phyloP scores from a whole-genome alignment of 768 basidiomycete genomes.

The Dendrothele bispora region DNA sequence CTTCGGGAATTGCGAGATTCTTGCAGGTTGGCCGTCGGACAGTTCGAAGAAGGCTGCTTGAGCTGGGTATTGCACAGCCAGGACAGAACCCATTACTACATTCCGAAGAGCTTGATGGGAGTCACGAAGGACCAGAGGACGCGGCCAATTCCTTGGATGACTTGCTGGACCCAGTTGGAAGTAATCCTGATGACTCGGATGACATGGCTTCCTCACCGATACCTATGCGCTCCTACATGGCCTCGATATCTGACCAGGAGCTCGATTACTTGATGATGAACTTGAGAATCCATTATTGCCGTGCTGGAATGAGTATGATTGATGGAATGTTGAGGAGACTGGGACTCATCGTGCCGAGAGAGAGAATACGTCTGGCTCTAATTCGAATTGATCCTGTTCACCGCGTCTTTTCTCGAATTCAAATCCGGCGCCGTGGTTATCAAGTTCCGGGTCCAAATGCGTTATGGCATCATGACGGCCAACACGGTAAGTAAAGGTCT shows the following conservation, averaged over 20 bases:
- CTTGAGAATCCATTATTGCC: conserved; percentile 10
- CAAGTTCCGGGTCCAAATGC: conserved; percentile 27
- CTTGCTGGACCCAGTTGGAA: neutral
- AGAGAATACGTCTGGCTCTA: conserved; percentile 13
- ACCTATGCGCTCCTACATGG: neutral
- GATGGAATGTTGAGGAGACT: conserved; percentile 18
- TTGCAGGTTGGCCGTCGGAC: conserved; percentile 11
- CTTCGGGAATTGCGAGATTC: conserved; percentile 14
- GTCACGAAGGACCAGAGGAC: neutral
- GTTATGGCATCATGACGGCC: conserved; percentile 39
- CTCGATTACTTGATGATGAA: conserved; percentile 12
- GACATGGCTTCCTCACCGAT: neutral
- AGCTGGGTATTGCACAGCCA: conserved; percentile 14
- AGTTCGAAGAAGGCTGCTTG: conserved; percentile 15
- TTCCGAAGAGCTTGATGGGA: neutral
- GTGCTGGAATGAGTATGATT: conserved; percentile 16
- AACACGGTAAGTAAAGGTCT: conserved; percentile 36
- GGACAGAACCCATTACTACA: conserved; percentile 8
- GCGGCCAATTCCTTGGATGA: too few relatives aligned
- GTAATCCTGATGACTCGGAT: neutral
- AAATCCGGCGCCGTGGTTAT: conserved; percentile 21
- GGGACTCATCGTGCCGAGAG: conserved; percentile 9
- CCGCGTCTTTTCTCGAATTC: conserved; percentile 14
- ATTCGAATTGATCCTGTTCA: conserved; percentile 12
- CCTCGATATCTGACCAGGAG: conserved; percentile 1